Percentiles rank a stretch among this genome's conserved stretches.
Conservation (phyloP, 1,284 basidiomycete genomes). For the Amylostereum chailletii region DNA sequence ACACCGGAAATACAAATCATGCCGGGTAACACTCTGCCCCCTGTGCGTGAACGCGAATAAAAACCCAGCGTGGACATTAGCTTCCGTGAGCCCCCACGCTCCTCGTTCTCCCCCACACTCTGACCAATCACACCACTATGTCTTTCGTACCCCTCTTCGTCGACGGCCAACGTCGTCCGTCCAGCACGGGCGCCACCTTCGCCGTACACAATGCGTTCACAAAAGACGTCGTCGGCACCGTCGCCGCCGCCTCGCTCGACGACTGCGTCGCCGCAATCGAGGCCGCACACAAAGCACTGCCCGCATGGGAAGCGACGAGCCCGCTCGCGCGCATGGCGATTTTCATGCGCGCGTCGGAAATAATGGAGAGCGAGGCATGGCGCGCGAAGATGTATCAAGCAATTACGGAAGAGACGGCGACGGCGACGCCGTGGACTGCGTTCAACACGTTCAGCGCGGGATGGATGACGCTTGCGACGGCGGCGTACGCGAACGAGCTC, state of each 20-base stretch:
- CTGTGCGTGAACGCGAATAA: too few species aligned
- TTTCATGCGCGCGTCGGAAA: conserved; percentile 36
- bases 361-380: conserved; percentile 33
- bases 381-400: conserved; percentile 24
- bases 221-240: conserved; percentile 29
- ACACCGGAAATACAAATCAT: too few species aligned
- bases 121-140: neutral
- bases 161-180: conserved; percentile 23
- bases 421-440: conserved; percentile 17
- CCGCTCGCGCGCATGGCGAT: conserved; percentile 33
- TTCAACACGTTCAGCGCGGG: conserved; percentile 12
- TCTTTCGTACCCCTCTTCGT: conserved; percentile 22
- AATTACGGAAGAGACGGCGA: conserved; percentile 31
- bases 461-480: conserved; percentile 12
- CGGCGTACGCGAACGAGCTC: conserved; percentile 15
- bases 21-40: too few species aligned
- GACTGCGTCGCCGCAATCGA: conserved; percentile 41
- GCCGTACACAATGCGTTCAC: conserved; percentile 36
- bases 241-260: conserved; percentile 34
- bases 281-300: conserved; percentile 37
- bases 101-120: too few species aligned
- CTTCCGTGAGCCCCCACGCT: too few species aligned
- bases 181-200: conserved; percentile 32
- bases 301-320: conserved; percentile 35
- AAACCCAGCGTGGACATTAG: too few species aligned